phyloP scores from a whole-genome alignment of 306 rosid species.

The Styphnolobium japonicum region DNA sequence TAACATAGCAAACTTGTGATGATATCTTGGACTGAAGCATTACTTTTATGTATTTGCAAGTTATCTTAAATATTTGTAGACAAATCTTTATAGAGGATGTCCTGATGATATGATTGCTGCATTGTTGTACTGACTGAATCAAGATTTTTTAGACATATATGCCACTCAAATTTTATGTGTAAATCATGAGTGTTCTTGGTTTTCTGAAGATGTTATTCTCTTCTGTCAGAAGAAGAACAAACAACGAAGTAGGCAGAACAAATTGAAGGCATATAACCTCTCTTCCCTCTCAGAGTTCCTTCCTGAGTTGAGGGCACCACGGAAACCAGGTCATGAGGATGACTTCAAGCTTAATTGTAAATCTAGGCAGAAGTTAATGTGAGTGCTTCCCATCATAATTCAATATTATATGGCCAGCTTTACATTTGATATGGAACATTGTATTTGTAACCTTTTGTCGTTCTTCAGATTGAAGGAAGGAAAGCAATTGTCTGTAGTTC shows the following conservation, averaged over 20 bases:
- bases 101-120: background rate
- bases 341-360: conserved; percentile 56
- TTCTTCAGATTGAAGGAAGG: conserved; percentile 70
- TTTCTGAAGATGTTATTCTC: conserved; percentile 8
- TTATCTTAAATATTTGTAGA: background rate
- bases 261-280: conserved; percentile 73
- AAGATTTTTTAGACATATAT: background rate
- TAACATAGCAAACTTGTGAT: background rate
- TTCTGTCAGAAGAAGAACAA: conserved; percentile 40
- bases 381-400: conserved; percentile 31
- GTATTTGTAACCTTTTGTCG: conserved; percentile 13
- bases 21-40: background rate
- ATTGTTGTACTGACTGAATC: background rate
- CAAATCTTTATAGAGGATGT: background rate
- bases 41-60: background rate
- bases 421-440: background rate
- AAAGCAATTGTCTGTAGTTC: conserved; percentile 48
- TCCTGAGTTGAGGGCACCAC: conserved; percentile 50
- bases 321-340: conserved; percentile 16
- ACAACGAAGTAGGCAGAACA: conserved; percentile 56
- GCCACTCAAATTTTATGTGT: background rate
- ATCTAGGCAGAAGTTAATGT: conserved; percentile 64
- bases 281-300: conserved; percentile 62
- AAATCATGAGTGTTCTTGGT: background rate
- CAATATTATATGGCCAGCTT: conserved; percentile 12